Evolutionary conservation across 2,329 filamentous ascomycete species (phyloP), one percentile per base, ranked within the genome.

Genomic region (Cladosporium sphaerospermum): DNA sequence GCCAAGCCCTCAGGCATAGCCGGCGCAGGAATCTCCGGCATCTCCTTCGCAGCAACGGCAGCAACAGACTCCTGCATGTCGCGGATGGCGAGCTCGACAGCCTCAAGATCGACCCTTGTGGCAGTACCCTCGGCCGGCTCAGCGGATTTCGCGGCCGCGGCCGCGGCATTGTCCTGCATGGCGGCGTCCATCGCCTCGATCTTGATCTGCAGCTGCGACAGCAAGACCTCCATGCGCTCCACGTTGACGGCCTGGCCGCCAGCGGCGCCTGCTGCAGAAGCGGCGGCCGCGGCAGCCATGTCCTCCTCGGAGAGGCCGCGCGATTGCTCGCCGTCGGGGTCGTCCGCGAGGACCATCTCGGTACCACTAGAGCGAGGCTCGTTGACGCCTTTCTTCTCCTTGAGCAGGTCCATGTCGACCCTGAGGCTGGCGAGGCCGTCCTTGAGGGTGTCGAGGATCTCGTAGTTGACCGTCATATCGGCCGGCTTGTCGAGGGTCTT

Each of bases 381-480:
- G 4, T 78, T 79, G 8, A 57, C 53, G 16, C 37, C 69, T 71
- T 9, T 62, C 65, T 70, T 72, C 19, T 85, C 82, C n/a, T 87
- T 86, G 37, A 96, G 76, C 16, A 78, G 78, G 53, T 90, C 86
- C 58, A 96, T 88, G 45, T 96, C 91, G 2, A 81, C 78, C 50
- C 84, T 84, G 13, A 97, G 78, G 37, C 79, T 80, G 41, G 86
- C 83, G 8, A 97, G 75, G 0, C 90, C 91, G n/a, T 84, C 79
- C 67, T 87, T 95, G 53, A 97, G 78, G 0, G 88, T 89, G 55
- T 96, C 88, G 1, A 96, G 77, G 49, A 96, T 91, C 69, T 96
- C 90, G 59, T 95, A 88, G 55, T 88, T 92, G 54, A 89, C 84
- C 0, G 86, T 91, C 69, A 92, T 79, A 62, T 95, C 90, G 0